phyloP scores from a whole-genome alignment of 495 filamentous ascomycete species.

The Daldinia caldariorum region DNA sequence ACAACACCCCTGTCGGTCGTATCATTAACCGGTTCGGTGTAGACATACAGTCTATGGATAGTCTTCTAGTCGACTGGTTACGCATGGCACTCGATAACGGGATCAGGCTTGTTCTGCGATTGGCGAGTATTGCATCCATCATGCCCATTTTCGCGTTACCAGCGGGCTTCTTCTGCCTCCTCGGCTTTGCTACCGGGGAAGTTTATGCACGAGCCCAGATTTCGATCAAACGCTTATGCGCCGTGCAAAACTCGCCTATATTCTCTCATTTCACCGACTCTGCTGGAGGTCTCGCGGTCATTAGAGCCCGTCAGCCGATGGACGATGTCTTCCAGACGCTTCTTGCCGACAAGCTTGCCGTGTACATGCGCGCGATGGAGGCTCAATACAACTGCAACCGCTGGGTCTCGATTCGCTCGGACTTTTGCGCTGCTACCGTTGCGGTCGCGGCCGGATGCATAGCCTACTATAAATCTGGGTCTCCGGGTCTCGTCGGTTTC shows the following conservation, averaged over 20 bases:
- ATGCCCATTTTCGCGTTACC: constrained; percentile 64
- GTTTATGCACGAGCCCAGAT: constrained; percentile 81
- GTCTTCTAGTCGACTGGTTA: constrained; percentile 68
- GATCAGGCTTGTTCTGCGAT: constrained; percentile 47
- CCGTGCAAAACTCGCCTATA: constrained; percentile 73
- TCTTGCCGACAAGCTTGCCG: constrained; percentile 71
- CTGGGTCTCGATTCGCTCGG: constrained; percentile 49
- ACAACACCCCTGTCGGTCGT: constrained; percentile 84
- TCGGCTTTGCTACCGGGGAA: constrained; percentile 75
- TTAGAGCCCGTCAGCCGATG: constrained; percentile 82
- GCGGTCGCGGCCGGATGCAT: constrained; percentile 17
- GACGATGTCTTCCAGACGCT: constrained; percentile 77
- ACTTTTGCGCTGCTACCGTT: constrained; percentile 30
- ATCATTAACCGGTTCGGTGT: constrained; percentile 91
- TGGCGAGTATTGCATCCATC: constrained; percentile 75
- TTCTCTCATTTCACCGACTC: constrained; percentile 86
- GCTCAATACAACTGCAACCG: constrained; percentile 71
- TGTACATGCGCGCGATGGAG: constrained; percentile 29
- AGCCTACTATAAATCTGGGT: constrained; percentile 15
- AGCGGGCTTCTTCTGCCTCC: constrained; percentile 63
- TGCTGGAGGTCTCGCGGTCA: constrained; percentile 80
- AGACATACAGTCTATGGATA: constrained; percentile 84
- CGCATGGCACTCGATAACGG: constrained; percentile 69
- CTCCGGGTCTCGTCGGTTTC: constrained; percentile 29
- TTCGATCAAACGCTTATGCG: constrained; percentile 67